Evolutionary conservation across 2,329 filamentous ascomycete species (phyloP).

Genomic region (Pseudogymnoascus sp.): DNA sequence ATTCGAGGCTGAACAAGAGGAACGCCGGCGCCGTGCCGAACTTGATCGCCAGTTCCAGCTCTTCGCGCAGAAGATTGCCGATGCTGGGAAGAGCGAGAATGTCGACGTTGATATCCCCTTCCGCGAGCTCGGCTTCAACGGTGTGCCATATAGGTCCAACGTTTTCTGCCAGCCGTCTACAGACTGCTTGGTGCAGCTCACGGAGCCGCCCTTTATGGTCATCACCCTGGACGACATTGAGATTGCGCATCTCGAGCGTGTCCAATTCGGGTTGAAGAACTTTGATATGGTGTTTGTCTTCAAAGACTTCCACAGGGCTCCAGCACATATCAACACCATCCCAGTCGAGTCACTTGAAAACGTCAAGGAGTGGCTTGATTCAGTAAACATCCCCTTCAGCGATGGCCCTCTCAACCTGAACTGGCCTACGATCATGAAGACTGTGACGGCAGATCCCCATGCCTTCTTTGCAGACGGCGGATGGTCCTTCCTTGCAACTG

Average conservation of each 20-base stretch:
- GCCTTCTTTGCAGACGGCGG: conserved; percentile 92
- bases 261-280: conserved; percentile 95
- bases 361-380: conserved; percentile 97
- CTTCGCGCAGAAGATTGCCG: conserved; percentile 95
- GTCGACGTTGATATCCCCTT: conserved; percentile 95
- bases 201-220: conserved; percentile 93
- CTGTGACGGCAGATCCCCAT: conserved; percentile 86
- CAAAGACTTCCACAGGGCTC: conserved; percentile 88
- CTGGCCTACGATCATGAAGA: conserved; percentile 99
- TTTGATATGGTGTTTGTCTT: conserved; percentile 98
- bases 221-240: conserved; percentile 94
- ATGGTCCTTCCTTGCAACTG: conserved; percentile 84
- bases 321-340: conserved; percentile 95
- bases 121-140: conserved; percentile 91
- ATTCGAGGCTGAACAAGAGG: conserved; percentile 96
- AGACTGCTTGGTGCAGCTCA: conserved; percentile 92
- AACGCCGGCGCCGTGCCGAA: conserved; percentile 80
- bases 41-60: conserved; percentile 92
- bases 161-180: conserved; percentile 94
- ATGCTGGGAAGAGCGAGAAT: conserved; percentile 83
- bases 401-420: conserved; percentile 96
- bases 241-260: conserved; percentile 89
- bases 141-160: conserved; percentile 90
- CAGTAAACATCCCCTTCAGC: conserved; percentile 84
- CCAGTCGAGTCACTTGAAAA: conserved; percentile 89